phyloP scores from a whole-genome alignment of 495 filamentous ascomycete genomes.

The Talaromyces proteolyticus region DNA sequence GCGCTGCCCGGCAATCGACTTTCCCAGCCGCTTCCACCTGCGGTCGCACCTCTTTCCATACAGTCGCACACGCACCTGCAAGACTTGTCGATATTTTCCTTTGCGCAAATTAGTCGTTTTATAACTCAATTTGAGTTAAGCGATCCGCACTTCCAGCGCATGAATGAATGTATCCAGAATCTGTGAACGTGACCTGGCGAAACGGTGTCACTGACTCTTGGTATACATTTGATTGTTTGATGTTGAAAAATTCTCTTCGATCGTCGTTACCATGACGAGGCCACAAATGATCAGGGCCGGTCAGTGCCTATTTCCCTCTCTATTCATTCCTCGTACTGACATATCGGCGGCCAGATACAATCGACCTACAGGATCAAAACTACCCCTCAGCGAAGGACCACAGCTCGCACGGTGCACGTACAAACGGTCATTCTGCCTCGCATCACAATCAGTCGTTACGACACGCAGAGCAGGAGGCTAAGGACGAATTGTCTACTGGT shows the following conservation, averaged over 20 bases:
- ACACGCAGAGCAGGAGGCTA: constrained; percentile 68
- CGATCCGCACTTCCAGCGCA: neutral
- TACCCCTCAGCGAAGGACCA: constrained; percentile 81
- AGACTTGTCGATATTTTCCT: too few relatives aligned
- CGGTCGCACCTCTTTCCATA: too few relatives aligned
- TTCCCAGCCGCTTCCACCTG: neutral
- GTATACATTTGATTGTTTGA: neutral
- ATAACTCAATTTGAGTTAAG: neutral
- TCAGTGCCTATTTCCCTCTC: constrained; percentile 32
- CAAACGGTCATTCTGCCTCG: constrained; percentile 59
- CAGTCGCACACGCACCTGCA: too few relatives aligned
- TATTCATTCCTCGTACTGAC: constrained; percentile 11
- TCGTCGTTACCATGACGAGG: constrained; percentile 52
- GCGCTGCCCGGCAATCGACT: neutral
- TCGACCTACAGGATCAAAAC: constrained; percentile 85
- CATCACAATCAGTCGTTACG: constrained; percentile 82
- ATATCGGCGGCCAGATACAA: constrained; percentile 59
- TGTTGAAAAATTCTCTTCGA: neutral
- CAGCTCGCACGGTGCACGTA: constrained; percentile 42
- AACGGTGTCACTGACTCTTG: neutral
- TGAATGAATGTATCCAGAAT: neutral
- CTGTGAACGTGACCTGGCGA: neutral
- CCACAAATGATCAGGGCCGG: constrained; percentile 76
- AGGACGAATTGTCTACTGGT: constrained; percentile 55
- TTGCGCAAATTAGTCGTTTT: neutral